Evolutionary conservation across 257 asterid species (phyloP).

Genomic region (Osmanthus fragrans): DNA sequence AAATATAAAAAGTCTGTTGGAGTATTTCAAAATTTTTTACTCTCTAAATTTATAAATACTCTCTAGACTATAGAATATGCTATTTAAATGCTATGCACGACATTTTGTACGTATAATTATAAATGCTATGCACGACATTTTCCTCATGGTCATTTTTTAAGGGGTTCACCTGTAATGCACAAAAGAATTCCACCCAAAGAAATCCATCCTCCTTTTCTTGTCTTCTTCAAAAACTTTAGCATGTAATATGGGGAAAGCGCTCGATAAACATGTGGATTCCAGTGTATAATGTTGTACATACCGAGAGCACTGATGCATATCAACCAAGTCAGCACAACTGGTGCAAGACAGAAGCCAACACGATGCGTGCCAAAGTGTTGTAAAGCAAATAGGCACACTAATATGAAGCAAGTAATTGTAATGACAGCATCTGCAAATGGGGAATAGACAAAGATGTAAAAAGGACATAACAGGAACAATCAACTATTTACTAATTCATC

Average conservation of each 20-base stretch:
- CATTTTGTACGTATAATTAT: background rate
- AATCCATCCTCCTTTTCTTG: constrained; percentile 98
- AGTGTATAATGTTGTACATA: constrained; percentile 70
- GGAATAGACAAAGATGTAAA: constrained; percentile 14
- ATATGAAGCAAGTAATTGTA: constrained; percentile 95
- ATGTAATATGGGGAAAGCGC: constrained; percentile 94
- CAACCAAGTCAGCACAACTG: constrained; percentile 77
- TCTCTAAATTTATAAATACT: too few relatives aligned
- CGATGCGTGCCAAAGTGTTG: constrained; percentile 98
- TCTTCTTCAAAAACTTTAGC: constrained; percentile 85
- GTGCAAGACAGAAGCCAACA: constrained; percentile 83
- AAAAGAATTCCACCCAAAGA: constrained; percentile 92
- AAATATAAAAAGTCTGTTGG: too few relatives aligned
- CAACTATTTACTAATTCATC: background rate
- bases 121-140: background rate
- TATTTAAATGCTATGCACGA: too few relatives aligned
- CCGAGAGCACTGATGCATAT: constrained; percentile 84
- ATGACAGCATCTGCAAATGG: constrained; percentile 83
- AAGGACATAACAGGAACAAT: background rate
- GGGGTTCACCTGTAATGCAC: constrained; percentile 83
- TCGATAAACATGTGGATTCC: constrained; percentile 86
- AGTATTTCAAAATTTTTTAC: too few relatives aligned
- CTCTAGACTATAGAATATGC: too few relatives aligned
- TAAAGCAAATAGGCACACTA: constrained; percentile 86
- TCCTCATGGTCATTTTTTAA: too few relatives aligned